These are phyloP conservation scores for Apiotrichum porosum DNA, from an alignment of 1,284 basidiomycete species.

Conservation along the genomic window DNA sequence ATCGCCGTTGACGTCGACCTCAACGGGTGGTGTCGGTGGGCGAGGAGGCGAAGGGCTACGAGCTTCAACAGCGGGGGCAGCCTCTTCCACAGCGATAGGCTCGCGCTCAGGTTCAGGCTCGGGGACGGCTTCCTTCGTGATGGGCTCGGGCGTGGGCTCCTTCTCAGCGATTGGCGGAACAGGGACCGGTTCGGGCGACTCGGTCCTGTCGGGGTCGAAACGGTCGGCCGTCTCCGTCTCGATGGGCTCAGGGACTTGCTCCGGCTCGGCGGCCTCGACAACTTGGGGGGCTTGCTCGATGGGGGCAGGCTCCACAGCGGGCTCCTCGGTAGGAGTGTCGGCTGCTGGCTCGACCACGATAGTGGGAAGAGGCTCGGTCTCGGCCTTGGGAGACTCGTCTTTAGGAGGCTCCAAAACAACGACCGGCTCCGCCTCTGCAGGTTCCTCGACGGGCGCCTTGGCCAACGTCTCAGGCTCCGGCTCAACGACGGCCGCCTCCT, in stretches of 20 bases:
- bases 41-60: background rate
- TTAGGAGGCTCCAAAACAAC: too few species aligned
- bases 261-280: background rate
- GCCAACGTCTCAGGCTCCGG: background rate
- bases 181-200: too few species aligned
- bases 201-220: too few species aligned
- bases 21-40: background rate
- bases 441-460: background rate
- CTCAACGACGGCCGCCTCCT: background rate
- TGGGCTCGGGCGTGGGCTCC: background rate
- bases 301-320: background rate
- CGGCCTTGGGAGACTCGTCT: background rate
- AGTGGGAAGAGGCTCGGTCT: background rate
- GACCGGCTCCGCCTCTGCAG: background rate
- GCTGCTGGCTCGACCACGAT: background rate
- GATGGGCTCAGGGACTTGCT: too few species aligned
- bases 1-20: conserved; percentile 2
- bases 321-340: background rate
- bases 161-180: too few species aligned
- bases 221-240: too few species aligned
- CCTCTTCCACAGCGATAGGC: background rate
- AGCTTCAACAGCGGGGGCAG: background rate
- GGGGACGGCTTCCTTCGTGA: background rate
- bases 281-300: background rate
- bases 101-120: background rate